phyloP scores from a whole-genome alignment of 495 filamentous ascomycete species.

The Coniosporium apollinis region DNA sequence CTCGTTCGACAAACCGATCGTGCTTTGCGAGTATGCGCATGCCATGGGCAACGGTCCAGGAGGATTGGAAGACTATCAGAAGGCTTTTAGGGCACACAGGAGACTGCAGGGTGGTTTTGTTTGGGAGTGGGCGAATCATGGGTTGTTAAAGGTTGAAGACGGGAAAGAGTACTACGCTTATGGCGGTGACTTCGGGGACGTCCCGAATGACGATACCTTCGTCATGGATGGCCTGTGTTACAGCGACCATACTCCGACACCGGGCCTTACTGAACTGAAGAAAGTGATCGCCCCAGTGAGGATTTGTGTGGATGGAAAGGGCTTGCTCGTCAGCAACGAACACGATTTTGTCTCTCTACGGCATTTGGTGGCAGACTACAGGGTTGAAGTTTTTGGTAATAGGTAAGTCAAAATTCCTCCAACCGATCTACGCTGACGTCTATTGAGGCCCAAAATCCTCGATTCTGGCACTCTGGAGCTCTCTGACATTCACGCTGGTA shows the following conservation, averaged over 20 bases:
- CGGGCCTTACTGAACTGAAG: conserved; percentile 42
- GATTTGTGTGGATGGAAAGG: too few relatives aligned
- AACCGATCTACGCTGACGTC: too few relatives aligned
- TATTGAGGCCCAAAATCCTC: too few relatives aligned
- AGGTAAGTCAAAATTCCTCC: too few relatives aligned
- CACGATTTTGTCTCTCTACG: too few relatives aligned
- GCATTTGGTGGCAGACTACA: too few relatives aligned
- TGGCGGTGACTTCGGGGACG: conserved; percentile 51
- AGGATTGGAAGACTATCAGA: conserved; percentile 45
- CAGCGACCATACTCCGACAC: conserved; percentile 40
- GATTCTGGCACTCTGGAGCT: too few relatives aligned
- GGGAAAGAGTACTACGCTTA: conserved; percentile 43
- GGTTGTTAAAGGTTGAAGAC: conserved; percentile 34
- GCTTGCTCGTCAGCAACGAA: too few relatives aligned
- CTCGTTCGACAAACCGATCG: conserved; percentile 37
- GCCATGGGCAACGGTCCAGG: conserved; percentile 63
- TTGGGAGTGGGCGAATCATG: conserved; percentile 64
- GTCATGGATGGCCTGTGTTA: conserved; percentile 48
- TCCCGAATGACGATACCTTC: conserved; percentile 47
- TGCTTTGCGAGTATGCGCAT: conserved; percentile 53
- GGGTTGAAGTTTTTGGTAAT: too few relatives aligned
- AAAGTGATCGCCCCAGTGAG: conserved; percentile 43
- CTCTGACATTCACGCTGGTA: too few relatives aligned
- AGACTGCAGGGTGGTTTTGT: conserved; percentile 52
- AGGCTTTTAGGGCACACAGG: conserved; percentile 37